phyloP scores from a whole-genome alignment of 1,139 yeast genomes.

The Meyerozyma athensensis region DNA sequence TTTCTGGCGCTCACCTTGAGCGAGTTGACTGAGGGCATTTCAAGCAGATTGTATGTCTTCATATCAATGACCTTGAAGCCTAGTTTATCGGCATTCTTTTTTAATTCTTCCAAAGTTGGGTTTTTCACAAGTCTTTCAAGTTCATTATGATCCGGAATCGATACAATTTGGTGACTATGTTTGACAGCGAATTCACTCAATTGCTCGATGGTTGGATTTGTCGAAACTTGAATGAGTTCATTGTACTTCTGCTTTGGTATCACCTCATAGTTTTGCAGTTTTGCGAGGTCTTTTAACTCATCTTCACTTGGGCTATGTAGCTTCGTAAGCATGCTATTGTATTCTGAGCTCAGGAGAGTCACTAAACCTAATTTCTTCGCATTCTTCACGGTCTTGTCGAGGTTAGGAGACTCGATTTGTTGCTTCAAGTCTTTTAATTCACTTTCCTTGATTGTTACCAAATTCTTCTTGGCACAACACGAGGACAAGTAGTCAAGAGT shows the following conservation, averaged over 20 bases:
- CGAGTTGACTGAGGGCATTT: not conserved
- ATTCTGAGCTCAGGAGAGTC: conserved; percentile 13
- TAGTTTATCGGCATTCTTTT: not conserved
- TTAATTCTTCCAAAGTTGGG: conserved; percentile 1
- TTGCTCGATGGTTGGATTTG: not conserved
- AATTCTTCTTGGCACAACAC: not conserved
- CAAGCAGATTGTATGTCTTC: not conserved
- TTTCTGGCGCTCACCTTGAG: not conserved
- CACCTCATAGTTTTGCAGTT: not conserved
- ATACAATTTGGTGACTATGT: not conserved
- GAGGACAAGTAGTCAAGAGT: not conserved
- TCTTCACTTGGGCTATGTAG: conserved; percentile 10
- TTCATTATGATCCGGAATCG: not conserved
- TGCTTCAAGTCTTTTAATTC: not conserved
- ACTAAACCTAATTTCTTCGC: not conserved
- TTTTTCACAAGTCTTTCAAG: not conserved
- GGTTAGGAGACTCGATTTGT: not conserved
- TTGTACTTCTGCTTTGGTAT: not conserved
- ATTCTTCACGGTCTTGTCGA: not conserved
- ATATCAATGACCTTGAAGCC: not conserved
- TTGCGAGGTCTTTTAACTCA: conserved; percentile 1
- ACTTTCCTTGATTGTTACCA: not conserved
- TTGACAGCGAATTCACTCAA: not conserved
- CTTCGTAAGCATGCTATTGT: conserved; percentile 10
- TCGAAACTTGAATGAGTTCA: not conserved